Percentiles rank a stretch among this genome's conserved stretches.
These are phyloP conservation scores for Ophiostoma himal-ulmi DNA, from an alignment of 2,329 filamentous ascomycete species.

Conservation along the genomic window DNA sequence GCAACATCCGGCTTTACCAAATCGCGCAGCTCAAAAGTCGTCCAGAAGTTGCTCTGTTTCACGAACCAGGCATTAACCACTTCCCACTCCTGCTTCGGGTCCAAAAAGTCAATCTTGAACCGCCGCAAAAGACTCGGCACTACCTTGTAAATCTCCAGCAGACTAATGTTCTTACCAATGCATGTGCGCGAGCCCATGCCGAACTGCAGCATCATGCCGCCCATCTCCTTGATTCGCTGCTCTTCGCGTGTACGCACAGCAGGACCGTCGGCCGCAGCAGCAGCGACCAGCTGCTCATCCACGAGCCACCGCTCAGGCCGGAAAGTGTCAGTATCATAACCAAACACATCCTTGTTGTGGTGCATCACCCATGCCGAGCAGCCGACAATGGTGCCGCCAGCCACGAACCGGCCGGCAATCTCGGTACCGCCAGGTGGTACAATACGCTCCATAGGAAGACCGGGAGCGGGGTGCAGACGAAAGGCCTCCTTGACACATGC, in stretches of 20 bases:
- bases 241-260: conserved; percentile 38
- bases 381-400: conserved; percentile 67
- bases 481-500: conserved; percentile 74
- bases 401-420: conserved; percentile 57
- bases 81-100: conserved; percentile 52
- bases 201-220: conserved; percentile 66
- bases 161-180: conserved; percentile 60
- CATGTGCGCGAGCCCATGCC: conserved; percentile 66
- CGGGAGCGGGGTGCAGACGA: conserved; percentile 67
- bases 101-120: conserved; percentile 56
- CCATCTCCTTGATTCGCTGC: conserved; percentile 58
- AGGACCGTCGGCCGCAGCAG: conserved; percentile 7
- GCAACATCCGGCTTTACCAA: conserved; percentile 33
- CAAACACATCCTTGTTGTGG: conserved; percentile 61
- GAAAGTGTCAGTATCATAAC: conserved; percentile 58
- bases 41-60: conserved; percentile 52
- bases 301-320: conserved; percentile 62
- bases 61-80: conserved; percentile 59
- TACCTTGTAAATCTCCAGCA: conserved; percentile 59
- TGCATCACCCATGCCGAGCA: conserved; percentile 73
- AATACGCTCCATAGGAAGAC: conserved; percentile 66
- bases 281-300: conserved; percentile 34
- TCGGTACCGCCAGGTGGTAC: conserved; percentile 60
- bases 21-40: conserved; percentile 40
- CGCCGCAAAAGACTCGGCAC: conserved; percentile 56